phyloP scores from a whole-genome alignment of 1,139 yeast genomes.

The Kurtzmaniella quercitrusa region DNA sequence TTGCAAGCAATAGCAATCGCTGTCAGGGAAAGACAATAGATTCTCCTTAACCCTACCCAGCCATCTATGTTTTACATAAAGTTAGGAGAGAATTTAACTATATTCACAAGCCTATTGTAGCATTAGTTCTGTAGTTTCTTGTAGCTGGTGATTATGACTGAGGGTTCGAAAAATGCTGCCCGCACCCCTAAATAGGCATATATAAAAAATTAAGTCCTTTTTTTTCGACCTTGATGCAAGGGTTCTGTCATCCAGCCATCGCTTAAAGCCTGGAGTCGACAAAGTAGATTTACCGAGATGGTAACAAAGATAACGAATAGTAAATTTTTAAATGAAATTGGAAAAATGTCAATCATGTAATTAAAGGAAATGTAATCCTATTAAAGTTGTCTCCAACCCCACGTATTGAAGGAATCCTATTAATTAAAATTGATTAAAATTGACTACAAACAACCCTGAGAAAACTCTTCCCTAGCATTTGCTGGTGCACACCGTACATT shows the following conservation, averaged over 20 bases:
- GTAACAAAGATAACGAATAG: too few species aligned
- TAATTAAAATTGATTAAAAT: too few species aligned
- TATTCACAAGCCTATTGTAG: neutral
- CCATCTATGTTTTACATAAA: neutral
- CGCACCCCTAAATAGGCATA: too few species aligned
- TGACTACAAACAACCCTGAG: too few species aligned
- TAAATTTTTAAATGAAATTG: too few species aligned
- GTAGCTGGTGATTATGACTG: neutral
- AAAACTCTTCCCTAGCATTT: too few species aligned
- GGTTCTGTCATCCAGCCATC: neutral
- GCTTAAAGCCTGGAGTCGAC: neutral
- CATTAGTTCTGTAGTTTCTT: neutral
- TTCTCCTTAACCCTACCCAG: too few species aligned
- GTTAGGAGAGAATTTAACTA: neutral
- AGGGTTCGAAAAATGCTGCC: too few species aligned
- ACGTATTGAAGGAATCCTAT: neutral
- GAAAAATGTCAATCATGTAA: too few species aligned
- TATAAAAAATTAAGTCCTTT: neutral
- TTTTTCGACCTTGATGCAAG: too few species aligned
- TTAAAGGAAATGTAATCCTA: too few species aligned
- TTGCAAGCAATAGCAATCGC: neutral
- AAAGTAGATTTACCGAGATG: neutral
- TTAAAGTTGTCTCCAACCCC: too few species aligned
- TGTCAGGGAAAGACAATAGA: neutral
- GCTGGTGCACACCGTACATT: neutral